phyloP scores from a whole-genome alignment of 306 rosid genomes.

The Cicer yamashitae region DNA sequence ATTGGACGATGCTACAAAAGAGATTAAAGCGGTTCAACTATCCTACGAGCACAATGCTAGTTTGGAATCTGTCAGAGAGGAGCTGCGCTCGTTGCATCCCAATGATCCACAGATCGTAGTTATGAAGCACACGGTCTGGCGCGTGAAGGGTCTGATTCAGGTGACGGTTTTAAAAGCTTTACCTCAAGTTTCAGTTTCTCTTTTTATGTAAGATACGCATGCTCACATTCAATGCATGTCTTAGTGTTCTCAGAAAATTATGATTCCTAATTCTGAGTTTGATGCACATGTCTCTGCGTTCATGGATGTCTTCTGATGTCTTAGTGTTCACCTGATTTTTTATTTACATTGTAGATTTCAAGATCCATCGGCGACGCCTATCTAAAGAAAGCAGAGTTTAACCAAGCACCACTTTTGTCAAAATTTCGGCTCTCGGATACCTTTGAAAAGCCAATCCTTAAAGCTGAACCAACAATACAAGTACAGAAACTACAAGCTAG shows the following conservation, averaged over 20 bases:
- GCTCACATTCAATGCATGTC: neutral
- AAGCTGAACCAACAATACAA: conserved; percentile 78
- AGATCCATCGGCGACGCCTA: conserved; percentile 99
- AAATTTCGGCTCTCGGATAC: conserved; percentile 82
- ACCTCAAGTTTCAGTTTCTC: conserved; percentile 32
- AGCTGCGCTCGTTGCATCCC: conserved; percentile 80
- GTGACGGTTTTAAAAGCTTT: conserved; percentile 48
- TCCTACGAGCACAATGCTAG: conserved; percentile 95
- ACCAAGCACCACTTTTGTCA: conserved; percentile 72
- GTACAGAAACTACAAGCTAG: conserved; percentile 69
- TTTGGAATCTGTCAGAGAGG: conserved; percentile 82
- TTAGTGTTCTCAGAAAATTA: conserved; percentile 15
- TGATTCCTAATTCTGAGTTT: conserved; percentile 7
- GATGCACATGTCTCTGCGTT: conserved; percentile 2
- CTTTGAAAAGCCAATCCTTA: conserved; percentile 79
- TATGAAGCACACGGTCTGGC: conserved; percentile 94
- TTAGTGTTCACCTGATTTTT: neutral
- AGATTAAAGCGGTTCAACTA: conserved; percentile 80
- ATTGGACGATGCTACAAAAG: conserved; percentile 57
- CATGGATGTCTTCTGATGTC: conserved; percentile 9
- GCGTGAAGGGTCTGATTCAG: conserved; percentile 99
- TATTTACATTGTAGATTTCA: conserved; percentile 69
- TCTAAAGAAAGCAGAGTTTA: conserved; percentile 81
- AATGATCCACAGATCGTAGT: conserved; percentile 93
- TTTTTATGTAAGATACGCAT: neutral